Conservation (phyloP, 371 early-diverging fungal genomes). For the Mucor sp. region DNA sequence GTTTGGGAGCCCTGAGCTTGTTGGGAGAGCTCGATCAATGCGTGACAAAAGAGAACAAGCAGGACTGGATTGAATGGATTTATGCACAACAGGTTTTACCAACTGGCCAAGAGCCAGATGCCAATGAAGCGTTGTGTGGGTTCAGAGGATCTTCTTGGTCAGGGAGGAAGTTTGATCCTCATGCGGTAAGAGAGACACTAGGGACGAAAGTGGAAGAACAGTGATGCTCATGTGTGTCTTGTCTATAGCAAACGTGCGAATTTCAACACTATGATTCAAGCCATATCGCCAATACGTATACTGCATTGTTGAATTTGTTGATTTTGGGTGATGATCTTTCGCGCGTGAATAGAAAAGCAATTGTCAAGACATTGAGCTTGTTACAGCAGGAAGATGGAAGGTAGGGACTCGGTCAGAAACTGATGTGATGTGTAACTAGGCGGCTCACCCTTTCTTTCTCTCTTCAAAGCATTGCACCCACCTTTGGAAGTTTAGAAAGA, state of each 20-base stretch:
- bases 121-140: constrained; percentile 54
- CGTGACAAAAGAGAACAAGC: constrained; percentile 54
- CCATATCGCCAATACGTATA: constrained; percentile 93
- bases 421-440: too few species aligned
- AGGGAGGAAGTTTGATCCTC: constrained; percentile 57
- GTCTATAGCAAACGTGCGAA: constrained; percentile 24
- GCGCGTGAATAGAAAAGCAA: constrained; percentile 76
- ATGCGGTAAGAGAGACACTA: constrained; percentile 37
- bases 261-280: constrained; percentile 56
- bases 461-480: constrained; percentile 64
- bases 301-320: constrained; percentile 77
- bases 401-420: constrained; percentile 30
- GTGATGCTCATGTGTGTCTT: too few species aligned
- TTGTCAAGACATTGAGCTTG: constrained; percentile 54
- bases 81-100: constrained; percentile 88
- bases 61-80: constrained; percentile 92
- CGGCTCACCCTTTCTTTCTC: background rate
- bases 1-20: constrained; percentile 78
- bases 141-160: constrained; percentile 73
- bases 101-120: constrained; percentile 25
- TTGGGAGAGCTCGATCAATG: constrained; percentile 65
- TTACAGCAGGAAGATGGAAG: constrained; percentile 82
- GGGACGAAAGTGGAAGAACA: too few species aligned
- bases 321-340: constrained; percentile 89
- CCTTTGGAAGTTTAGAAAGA: constrained; percentile 64